Base-by-base conservation (phyloP, 805 yeast genomes). In the Candida berthetii region DNA sequence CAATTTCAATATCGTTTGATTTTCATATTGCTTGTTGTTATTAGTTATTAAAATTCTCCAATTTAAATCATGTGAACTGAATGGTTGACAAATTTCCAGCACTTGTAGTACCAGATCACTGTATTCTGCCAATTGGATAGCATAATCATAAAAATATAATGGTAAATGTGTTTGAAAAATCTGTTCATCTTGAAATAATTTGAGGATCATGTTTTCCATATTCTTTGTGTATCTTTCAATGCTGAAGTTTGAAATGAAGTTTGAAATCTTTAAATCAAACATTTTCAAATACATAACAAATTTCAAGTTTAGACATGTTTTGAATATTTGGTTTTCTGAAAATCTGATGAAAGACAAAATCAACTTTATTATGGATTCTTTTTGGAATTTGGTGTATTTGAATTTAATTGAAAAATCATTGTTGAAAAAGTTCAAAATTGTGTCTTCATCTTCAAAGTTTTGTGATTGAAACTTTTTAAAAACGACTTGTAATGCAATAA, bases 381-480 rank as follows among this genome's bases (percentile, higher is more conserved):
- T 46, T 38, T 55, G 60, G 7, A 35, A 20, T 1, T 39, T 46
- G 3, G 42, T 22, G 6, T 53, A 31, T 3, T 22, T 15, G 2
- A 35, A 28, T 1, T 36, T 4, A 7, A 32, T 9, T 13, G 19
- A 9, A 22, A 45, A 10, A 18, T 44, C 27, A 27, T 19, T 18
- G 4, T 31, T 16, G 11, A 51, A 48, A 27, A 55, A 55, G 2
- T 31, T 10, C 5, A 47, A 10, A 0, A 53, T 9, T 1, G 38
- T 38, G 1, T 33, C 38, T 3, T 42, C 24, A 18, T 42, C 33
- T 7, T 42, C 37, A 33, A 35, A 50, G 15, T 43, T 41, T 2
- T 35, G 38, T 3, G 28, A 34, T 35, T 54, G 58, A 28, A 53
- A 54, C 39, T 42, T 40, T 41, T 48, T 54, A 42, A 48, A 48